phyloP scores from a whole-genome alignment of 2,329 filamentous ascomycete species.

The Xylariaceae sp. region DNA sequence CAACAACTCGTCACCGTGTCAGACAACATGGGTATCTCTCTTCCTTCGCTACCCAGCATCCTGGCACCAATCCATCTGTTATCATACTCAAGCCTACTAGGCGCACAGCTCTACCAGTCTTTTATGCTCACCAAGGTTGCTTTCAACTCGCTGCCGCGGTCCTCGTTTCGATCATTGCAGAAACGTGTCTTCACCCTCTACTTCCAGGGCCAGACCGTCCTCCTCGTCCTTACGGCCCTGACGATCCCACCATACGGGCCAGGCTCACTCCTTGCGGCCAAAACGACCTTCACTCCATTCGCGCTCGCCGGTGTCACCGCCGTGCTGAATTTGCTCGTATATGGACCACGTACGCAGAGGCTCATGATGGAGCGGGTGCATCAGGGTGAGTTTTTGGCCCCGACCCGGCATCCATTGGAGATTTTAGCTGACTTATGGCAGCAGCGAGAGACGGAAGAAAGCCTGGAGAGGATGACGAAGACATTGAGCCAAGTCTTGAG shows the following conservation, averaged over 20 bases:
- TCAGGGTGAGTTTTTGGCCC: slow-evolving; percentile 20
- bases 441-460: slow-evolving; percentile 3
- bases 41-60: slow-evolving; percentile 6
- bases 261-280: slow-evolving; percentile 23
- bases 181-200: slow-evolving; percentile 38
- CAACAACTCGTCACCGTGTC: too few species aligned
- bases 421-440: not conserved
- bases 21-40: too few species aligned
- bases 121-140: slow-evolving; percentile 34
- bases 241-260: slow-evolving; percentile 31
- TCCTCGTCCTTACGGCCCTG: slow-evolving; percentile 29
- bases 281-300: slow-evolving; percentile 31
- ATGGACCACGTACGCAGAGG: slow-evolving; percentile 32
- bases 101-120: slow-evolving; percentile 35
- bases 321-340: slow-evolving; percentile 30
- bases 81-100: slow-evolving; percentile 35
- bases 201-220: slow-evolving; percentile 31
- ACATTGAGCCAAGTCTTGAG: slow-evolving; percentile 12
- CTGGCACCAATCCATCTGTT: slow-evolving; percentile 34
- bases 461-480: slow-evolving; percentile 5
- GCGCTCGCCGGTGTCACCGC: slow-evolving; percentile 27
- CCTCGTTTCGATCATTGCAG: slow-evolving; percentile 34
- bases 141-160: slow-evolving; percentile 27
- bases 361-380: slow-evolving; percentile 28
- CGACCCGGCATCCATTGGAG: not conserved